Evolutionary conservation across 441 rosid genomes (phyloP), one percentile per base, ranked within the genome.

Genomic region (Populus tomentosa): DNA sequence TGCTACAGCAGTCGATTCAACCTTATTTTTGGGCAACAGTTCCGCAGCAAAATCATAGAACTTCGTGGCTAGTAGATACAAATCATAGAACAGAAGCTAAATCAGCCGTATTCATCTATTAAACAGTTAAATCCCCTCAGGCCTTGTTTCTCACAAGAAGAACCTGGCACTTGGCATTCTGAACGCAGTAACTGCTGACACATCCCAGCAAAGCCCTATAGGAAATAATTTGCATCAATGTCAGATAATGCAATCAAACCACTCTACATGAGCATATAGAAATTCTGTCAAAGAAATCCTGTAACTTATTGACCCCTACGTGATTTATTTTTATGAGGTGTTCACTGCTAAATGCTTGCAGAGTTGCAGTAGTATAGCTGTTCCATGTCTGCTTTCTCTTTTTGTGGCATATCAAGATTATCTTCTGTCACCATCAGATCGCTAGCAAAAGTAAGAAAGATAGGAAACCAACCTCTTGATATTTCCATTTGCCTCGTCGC

Each of bases 131-230:
- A 50, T 50, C 18, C 20, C 56, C 56, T 50, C 56, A 50, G 20
- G 56, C 56, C 56, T 50, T 50, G 20, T 50, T 87, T 82, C 70
- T 90, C 81, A 80, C 85, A 67, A 85, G 88, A 75, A 85, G 91
- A 80, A 88, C 86, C 20, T 87, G 90, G 72, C 89, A 84, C 79
- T 82, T 83, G 10, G 87, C 90, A 68, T 83, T 82, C 32, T 85
- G 82, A 36, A 88, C 84, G 78, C 90, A 88, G 74, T 84, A 80
- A 76, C 79, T 83, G 81, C 83, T 89, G 56, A 73, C 75, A 35
- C 68, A 62, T 61, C 75, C 75, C 21, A 61, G 75, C 21, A 73
- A 53, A 33, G 68, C 75, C 67, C 75, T 73, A 50, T 53, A 13
- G 28, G 23, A 59, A 20, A 18, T 50, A 50, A 50, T 1, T 50